These are phyloP conservation scores for Sophora flavescens DNA, from an alignment of 306 rosid genomes.

Conservation along the genomic window DNA sequence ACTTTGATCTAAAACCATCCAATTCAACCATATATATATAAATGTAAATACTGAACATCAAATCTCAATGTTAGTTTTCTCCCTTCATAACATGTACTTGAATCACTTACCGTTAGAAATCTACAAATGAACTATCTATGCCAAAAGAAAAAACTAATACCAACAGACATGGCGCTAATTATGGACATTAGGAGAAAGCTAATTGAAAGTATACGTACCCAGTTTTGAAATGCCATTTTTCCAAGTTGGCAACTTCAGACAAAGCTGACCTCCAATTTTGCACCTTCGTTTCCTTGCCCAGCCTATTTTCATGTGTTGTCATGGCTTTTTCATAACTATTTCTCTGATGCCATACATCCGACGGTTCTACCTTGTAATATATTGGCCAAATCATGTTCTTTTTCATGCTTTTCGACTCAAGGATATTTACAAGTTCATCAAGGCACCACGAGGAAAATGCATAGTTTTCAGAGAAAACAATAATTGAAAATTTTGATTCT, in stretches of 20 bases:
- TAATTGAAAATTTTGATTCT: constrained; percentile 17
- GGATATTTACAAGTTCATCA: constrained; percentile 16
- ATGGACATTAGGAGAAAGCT: no score
- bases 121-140: no score
- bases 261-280: not conserved
- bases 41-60: no score
- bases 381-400: not conserved
- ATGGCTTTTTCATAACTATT: not conserved
- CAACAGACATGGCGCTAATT: no score
- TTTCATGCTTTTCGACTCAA: not conserved
- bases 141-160: no score
- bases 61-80: no score
- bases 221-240: not conserved
- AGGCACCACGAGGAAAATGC: constrained; percentile 25
- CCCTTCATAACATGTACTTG: no score
- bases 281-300: not conserved
- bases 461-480: constrained; percentile 36
- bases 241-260: constrained; percentile 4
- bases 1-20: no score
- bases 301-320: not conserved
- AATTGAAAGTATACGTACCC: no score
- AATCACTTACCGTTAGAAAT: no score
- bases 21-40: no score
- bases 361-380: constrained; percentile 12
- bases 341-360: not conserved